Base-by-base conservation (phyloP, 345 rosid species). In the Populus euphratica region DNA sequence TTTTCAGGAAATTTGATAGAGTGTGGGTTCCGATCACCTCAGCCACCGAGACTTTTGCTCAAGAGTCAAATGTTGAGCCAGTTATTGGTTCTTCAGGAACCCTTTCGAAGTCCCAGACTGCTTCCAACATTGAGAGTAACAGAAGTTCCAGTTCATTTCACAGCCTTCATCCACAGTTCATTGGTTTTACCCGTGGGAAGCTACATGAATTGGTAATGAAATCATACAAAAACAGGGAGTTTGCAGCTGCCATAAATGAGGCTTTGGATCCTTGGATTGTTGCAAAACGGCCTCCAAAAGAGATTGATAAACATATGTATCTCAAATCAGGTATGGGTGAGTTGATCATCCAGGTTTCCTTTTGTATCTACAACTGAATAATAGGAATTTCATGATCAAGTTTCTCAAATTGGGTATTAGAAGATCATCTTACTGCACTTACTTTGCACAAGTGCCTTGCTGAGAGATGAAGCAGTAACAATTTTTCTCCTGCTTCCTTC, bases 131-230 rank as follows among this genome's bases (percentile, higher is more conserved):
- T 79, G 86, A 82, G 49, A 81, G 44, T 66, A 74, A 62, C 75
- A 62, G 70, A 78, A 78, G 72, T 77, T 79, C 81, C 68, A 72
- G 81, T 82, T 83, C 81, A 27, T 92, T 96, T 79, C 94, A 94
- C 76, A 81, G 81, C 73, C 74, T 81, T 81, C 94, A 96, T 69
- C 99, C 99, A 36, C 99, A 96, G 82, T 96, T 94, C 80, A 86
- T 94, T 79, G 99, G 97, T 79, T 96, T 86, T 83, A 91, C 90
- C 81, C 88, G 95, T 73, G 97, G 98, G 77, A 94, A 90, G 86
- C 93, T 96, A 69, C 97, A 96, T 87, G 95, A 90, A 79, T 82
- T 96, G 89, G 95, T 94, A 52, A 96, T 96, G 99, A 94, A 93
- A 87, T 91, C 98, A 12, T 96, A 86, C 83, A 92, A 92, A 86